Evolutionary conservation across 371 early-diverging fungal species (phyloP).

Genomic region (Mortierella sp.): DNA sequence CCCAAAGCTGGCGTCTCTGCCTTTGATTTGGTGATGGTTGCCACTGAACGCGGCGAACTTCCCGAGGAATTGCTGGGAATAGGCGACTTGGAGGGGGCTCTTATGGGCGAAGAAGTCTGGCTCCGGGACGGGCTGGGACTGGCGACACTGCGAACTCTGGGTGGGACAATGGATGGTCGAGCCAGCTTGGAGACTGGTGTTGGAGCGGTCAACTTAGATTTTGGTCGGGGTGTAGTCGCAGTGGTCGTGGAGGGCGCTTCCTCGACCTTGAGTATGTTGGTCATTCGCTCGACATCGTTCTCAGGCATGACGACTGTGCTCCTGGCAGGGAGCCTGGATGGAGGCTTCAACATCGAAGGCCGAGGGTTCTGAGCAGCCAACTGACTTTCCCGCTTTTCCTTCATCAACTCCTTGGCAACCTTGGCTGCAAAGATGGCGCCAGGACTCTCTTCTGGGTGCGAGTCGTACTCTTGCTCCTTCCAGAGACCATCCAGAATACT

Average conservation of each 20-base stretch:
- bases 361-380: slow-evolving; percentile 8
- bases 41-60: neutral
- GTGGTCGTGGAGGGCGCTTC: neutral
- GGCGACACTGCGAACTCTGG: slow-evolving; percentile 5
- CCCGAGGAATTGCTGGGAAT: neutral
- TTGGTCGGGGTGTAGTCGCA: neutral
- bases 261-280: slow-evolving; percentile 22
- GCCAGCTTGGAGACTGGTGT: slow-evolving; percentile 13
- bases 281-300: slow-evolving; percentile 13
- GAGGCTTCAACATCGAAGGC: slow-evolving; percentile 33
- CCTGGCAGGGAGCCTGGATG: slow-evolving; percentile 17
- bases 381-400: slow-evolving; percentile 23
- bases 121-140: neutral
- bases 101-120: neutral
- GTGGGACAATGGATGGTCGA: slow-evolving; percentile 15
- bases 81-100: neutral
- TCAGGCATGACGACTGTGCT: slow-evolving; percentile 9
- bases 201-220: slow-evolving; percentile 12
- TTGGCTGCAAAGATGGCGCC: slow-evolving; percentile 35
- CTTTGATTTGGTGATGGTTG: neutral
- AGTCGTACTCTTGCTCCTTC: slow-evolving; percentile 34
- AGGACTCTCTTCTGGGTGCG: slow-evolving; percentile 39
- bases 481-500: slow-evolving; percentile 49
- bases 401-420: slow-evolving; percentile 43
- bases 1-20: neutral